Base-by-base conservation (phyloP, 108 stramenopile genomes). In the Cyclotella atomus region DNA sequence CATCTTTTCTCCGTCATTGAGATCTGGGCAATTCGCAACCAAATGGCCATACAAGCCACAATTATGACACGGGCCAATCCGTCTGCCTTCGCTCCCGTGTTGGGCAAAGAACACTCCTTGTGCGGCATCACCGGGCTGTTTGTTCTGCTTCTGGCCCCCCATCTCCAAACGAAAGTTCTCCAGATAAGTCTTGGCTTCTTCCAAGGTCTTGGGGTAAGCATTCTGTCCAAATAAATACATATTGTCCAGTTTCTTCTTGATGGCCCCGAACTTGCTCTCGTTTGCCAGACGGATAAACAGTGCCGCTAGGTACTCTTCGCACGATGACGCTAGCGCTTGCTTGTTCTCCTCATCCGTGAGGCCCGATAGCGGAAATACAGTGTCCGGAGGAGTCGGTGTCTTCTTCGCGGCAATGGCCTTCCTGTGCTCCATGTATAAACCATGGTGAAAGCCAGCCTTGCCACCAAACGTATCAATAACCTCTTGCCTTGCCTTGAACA, bases 401-500 rank as follows among this genome's bases (percentile, higher is more conserved):
- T 32, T 57, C 17, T 2, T 57, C 14, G 29, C 9, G 20, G 30
- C 12, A 3, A 29, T 57, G 10, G 28, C 29, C 23, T 52, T 52
- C 20, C 21, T n/a, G 21, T 52, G 52, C 20, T n/a, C 52, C n/a
- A 23, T 9, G n/a, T 57, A 57, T 12, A 57, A 15, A n/a, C 29
- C 56, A 57, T 28, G 29, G 29, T 57, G 56, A 19, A 32, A 57
- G 0, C 56, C 56, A 28, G 56, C 56, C n/a, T 32, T 28, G 19
- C 56, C 56, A 3, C 56, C 56, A 57, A 57, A 57, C 32, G 56
- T 57, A 30, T 57, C 30, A 4, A 57, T n/a, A 14, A 57, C 56
- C 12, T 57, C 56, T 1, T 12, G 4, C n/a, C 56, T 29, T 10
- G 56, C 56, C 28, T 32, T 29, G n/a, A 57, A 57, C 29, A n/a